Conservation (phyloP, 1,139 yeast species). For the Suhomyces yuchorum region DNA sequence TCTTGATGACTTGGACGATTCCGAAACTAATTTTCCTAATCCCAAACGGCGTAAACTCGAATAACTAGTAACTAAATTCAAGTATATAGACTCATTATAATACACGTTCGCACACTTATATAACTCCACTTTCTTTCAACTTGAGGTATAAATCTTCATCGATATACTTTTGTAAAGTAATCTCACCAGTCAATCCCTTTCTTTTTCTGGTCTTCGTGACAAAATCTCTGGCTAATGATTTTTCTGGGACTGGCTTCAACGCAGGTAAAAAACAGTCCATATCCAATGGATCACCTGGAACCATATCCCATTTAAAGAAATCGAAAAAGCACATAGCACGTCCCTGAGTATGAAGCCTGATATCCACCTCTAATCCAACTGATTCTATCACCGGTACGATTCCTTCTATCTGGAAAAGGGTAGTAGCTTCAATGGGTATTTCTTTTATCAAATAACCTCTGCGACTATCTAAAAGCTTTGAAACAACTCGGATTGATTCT, state of each 20-base stretch:
- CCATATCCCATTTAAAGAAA: slow-evolving; percentile 73
- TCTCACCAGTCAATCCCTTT: slow-evolving; percentile 83
- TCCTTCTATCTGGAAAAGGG: slow-evolving; percentile 62
- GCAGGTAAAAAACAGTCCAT: slow-evolving; percentile 61
- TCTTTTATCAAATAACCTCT: slow-evolving; percentile 58
- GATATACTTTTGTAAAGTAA: slow-evolving; percentile 68
- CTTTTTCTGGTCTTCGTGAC: slow-evolving; percentile 85
- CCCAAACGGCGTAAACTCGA: slow-evolving; percentile 5
- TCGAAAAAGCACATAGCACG: slow-evolving; percentile 69
- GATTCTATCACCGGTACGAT: slow-evolving; percentile 87
- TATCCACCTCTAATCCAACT: slow-evolving; percentile 83
- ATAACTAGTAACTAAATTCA: background rate
- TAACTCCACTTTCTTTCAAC: slow-evolving; percentile 50
- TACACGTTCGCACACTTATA: slow-evolving; percentile 3
- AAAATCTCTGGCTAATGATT: slow-evolving; percentile 82
- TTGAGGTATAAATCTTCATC: slow-evolving; percentile 60
- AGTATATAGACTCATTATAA: slow-evolving; percentile 1
- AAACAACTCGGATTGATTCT: slow-evolving; percentile 45
- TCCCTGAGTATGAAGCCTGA: slow-evolving; percentile 76
- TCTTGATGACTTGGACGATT: slow-evolving; percentile 17
- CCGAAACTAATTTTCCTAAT: background rate
- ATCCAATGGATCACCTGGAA: slow-evolving; percentile 93
- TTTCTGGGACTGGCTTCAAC: slow-evolving; percentile 70
- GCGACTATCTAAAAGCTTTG: slow-evolving; percentile 58
- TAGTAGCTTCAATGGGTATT: slow-evolving; percentile 73